Evolutionary conservation across 371 early-diverging fungal species (phyloP).

Genomic region (Mortierella sp.): DNA sequence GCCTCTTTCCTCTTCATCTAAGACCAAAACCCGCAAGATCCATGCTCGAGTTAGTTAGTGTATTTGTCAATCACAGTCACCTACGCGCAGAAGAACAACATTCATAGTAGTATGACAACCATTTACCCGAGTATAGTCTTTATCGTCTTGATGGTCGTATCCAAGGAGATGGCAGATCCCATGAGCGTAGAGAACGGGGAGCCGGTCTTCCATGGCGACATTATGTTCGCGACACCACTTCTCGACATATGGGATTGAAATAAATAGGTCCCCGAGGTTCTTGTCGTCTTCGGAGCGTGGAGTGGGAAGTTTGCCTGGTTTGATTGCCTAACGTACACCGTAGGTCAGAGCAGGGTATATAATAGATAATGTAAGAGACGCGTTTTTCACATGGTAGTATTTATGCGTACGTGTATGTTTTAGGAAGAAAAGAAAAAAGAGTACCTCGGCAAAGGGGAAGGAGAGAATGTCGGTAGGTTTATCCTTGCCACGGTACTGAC

Average conservation of each 20-base stretch:
- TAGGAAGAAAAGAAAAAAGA: neutral
- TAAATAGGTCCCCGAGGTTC: conserved; percentile 67
- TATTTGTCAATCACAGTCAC: neutral
- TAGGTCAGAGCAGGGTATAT: neutral
- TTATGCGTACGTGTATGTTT: too few species aligned
- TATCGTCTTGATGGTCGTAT: conserved; percentile 65
- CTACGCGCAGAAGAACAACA: neutral
- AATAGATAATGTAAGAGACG: neutral
- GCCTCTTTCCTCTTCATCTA: conserved; percentile 51
- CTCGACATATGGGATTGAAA: conserved; percentile 62
- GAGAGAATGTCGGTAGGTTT: conserved; percentile 67
- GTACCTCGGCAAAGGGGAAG: conserved; percentile 64
- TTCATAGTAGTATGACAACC: too few species aligned
- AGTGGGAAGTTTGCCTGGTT: conserved; percentile 45
- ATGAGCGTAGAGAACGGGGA: conserved; percentile 64
- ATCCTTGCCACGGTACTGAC: conserved; percentile 61
- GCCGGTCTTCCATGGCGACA: conserved; percentile 54
- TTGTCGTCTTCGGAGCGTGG: conserved; percentile 58
- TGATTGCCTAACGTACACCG: conserved; percentile 38
- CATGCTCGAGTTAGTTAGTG: neutral
- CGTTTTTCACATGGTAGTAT: neutral
- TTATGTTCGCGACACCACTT: conserved; percentile 56
- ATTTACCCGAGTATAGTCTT: conserved; percentile 58
- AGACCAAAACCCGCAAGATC: neutral
- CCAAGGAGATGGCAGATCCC: conserved; percentile 71